Base-by-base conservation (phyloP, 2,329 filamentous ascomycete species). In the Aspergillus felis region DNA sequence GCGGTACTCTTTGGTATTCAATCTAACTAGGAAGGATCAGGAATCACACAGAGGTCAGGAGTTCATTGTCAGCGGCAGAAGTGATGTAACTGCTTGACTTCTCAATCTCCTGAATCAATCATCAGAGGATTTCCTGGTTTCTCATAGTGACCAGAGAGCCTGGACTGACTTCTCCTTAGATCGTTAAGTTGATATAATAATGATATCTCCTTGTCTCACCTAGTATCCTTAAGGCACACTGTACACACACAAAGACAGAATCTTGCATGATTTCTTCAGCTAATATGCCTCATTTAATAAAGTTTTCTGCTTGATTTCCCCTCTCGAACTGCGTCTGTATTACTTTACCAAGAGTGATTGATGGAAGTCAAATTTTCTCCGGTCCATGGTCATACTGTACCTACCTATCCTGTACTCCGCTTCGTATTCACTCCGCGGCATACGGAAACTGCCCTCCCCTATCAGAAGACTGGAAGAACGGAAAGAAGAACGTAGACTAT, bases 181-280 rank as follows among this genome's bases (percentile, higher is more conserved):
- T 28, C 42, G 20, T n/a, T 12, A n/a, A 32, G 22, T 29, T 4
- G 27, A 32, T 44, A 51, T 32, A 20, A 48, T 50, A 44, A 35
- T 46, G 44, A 24, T 55, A 27, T 28, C 53, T 38, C 22, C 53
- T 38, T 38, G 32, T 17, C 32, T 22, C n/a, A 6, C n/a, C 3
- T 20, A 44, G n/a, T 44, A 22, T 14, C 27, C 14, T 51, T 49
- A 41, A 24, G 41, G 32, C 35, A 22, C 8, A 44, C 4, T 28
- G 32, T 46, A 22, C 8, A 44, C 4, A 42, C 49, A 28, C 25
- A 41, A 46, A 10, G 22, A 24, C n/a, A 38, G 17, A 49, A 54
- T 52, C 42, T 50, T 48, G 53, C 50, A 52, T 51, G 55, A 58
- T 51, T 61, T 62, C 60, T 57, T 62, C 60, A 62, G 58, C 54